Evolutionary conservation across 2,329 filamentous ascomycete species (phyloP).

Genomic region (Botrytis fabae): DNA sequence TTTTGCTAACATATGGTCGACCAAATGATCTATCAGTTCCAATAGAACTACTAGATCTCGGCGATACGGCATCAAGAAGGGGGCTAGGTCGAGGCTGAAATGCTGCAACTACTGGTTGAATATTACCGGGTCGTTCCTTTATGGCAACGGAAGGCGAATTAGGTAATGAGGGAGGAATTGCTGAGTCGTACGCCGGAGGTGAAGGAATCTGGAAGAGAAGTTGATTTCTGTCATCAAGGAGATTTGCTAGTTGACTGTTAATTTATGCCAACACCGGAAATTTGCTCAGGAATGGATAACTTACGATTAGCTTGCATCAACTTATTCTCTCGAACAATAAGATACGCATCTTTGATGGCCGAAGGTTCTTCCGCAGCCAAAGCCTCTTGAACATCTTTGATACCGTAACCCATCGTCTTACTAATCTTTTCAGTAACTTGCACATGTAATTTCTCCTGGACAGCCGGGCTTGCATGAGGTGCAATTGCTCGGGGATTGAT

Average conservation of each 20-base stretch:
- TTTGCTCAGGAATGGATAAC: constrained; percentile 43
- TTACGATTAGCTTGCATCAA: constrained; percentile 93
- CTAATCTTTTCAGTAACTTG: constrained; percentile 94
- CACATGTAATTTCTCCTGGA: constrained; percentile 88
- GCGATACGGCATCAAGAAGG: constrained; percentile 38
- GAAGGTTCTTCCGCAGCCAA: constrained; percentile 90
- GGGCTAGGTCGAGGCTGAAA: constrained; percentile 31
- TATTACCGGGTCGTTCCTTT: constrained; percentile 20
- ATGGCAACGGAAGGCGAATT: constrained; percentile 9
- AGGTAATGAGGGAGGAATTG: constrained; percentile 16
- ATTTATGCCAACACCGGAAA: background rate
- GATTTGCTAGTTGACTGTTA: constrained; percentile 36
- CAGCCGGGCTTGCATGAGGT: constrained; percentile 71
- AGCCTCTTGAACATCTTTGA: constrained; percentile 92
- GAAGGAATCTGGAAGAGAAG: constrained; percentile 55
- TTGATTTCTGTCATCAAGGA: constrained; percentile 40
- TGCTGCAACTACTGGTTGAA: constrained; percentile 14
- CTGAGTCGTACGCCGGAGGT: constrained; percentile 51
- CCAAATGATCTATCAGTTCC: constrained; percentile 37
- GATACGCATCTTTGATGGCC: constrained; percentile 97
- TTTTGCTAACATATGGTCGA: constrained; percentile 64
- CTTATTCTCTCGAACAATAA: constrained; percentile 97
- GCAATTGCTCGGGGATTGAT: constrained; percentile 82
- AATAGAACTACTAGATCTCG: constrained; percentile 39
- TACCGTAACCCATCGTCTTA: constrained; percentile 96